Percentiles rank a stretch among this genome's conserved stretches.
These are phyloP conservation scores for Gossypium schwendimanii DNA, from an alignment of 441 rosid genomes.

Conservation along the genomic window DNA sequence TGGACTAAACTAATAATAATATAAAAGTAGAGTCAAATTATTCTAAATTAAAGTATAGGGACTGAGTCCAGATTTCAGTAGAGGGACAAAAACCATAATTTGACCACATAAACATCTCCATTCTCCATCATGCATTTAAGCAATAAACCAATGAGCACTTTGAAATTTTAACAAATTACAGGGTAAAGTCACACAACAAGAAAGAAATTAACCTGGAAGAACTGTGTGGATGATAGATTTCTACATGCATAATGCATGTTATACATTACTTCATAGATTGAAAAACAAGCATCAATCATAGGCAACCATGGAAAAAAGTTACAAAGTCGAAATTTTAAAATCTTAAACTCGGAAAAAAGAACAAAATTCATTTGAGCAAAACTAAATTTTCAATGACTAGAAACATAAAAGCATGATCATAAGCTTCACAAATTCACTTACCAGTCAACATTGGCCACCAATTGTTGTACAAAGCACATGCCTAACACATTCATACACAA, in stretches of 20 bases:
- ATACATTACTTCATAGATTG: neutral
- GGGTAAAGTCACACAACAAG: neutral
- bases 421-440: constrained; percentile 23
- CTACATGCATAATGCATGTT: neutral
- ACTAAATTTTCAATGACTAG: neutral
- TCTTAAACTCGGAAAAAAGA: neutral
- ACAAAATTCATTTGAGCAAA: neutral
- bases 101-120: neutral
- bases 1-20: too few relatives aligned
- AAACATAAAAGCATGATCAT: neutral
- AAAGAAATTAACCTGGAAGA: neutral
- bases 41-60: too few relatives aligned
- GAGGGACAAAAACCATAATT: too few relatives aligned
- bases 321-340: neutral
- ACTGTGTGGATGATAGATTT: neutral
- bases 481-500: constrained; percentile 37
- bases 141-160: neutral
- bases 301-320: neutral
- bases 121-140: neutral
- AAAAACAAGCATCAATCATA: neutral
- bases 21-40: too few relatives aligned
- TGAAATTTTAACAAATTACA: neutral
- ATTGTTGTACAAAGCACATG: constrained; percentile 82
- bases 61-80: too few relatives aligned
- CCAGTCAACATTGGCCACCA: constrained; percentile 98